Conservation (phyloP, 2,329 filamentous ascomycete species). For the Alternaria brassicicola region DNA sequence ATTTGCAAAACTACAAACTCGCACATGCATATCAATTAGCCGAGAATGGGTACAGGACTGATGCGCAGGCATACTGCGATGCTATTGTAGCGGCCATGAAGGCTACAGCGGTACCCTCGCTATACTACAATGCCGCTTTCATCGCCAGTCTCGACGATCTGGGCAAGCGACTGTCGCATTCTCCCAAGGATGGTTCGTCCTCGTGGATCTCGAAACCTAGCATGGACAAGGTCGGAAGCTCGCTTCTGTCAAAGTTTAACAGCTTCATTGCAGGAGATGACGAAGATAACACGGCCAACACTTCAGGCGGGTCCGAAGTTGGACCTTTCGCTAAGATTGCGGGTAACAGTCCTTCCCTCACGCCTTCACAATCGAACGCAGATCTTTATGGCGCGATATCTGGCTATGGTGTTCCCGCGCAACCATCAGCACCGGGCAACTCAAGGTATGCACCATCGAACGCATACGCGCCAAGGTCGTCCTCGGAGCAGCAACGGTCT, state of each 20-base stretch:
- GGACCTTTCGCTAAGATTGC: slow-evolving; percentile 85
- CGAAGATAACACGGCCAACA: slow-evolving; percentile 66
- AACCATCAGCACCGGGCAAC: slow-evolving; percentile 36
- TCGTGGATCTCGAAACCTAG: slow-evolving; percentile 95
- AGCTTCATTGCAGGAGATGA: slow-evolving; percentile 96
- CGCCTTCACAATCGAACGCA: slow-evolving; percentile 67
- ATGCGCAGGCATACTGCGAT: slow-evolving; percentile 92
- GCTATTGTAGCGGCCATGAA: slow-evolving; percentile 76
- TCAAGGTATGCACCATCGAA: slow-evolving; percentile 49
- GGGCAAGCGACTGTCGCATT: slow-evolving; percentile 79
- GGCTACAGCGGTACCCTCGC: slow-evolving; percentile 80
- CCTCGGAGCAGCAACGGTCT: slow-evolving; percentile 58
- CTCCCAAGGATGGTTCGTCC: slow-evolving; percentile 78
- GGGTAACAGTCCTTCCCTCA: slow-evolving; percentile 61
- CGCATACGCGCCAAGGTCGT: slow-evolving; percentile 55
- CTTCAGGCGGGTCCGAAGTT: slow-evolving; percentile 60
- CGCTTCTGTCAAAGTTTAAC: slow-evolving; percentile 90
- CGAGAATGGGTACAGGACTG: slow-evolving; percentile 79
- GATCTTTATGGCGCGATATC: slow-evolving; percentile 78
- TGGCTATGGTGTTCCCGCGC: slow-evolving; percentile 51
- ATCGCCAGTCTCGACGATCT: slow-evolving; percentile 82
- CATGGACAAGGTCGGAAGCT: slow-evolving; percentile 93
- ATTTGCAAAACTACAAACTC: slow-evolving; percentile 89
- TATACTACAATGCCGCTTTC: slow-evolving; percentile 81
- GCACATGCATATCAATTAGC: slow-evolving; percentile 84